These are phyloP conservation scores for Trametes sanguinea DNA, from an alignment of 768 basidiomycete species.

Conservation along the genomic window DNA sequence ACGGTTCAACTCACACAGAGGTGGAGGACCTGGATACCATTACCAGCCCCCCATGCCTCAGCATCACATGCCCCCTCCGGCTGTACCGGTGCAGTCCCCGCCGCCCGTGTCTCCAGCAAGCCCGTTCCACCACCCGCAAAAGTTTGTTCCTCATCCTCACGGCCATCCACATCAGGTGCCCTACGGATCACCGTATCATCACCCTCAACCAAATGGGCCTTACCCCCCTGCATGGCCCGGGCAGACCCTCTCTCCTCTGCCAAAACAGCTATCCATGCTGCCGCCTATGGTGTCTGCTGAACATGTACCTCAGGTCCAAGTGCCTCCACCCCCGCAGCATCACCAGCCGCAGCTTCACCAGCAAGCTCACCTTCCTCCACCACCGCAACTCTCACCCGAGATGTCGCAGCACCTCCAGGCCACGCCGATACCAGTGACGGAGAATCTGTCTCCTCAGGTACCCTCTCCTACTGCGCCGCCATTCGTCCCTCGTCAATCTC, in stretches of 20 bases:
- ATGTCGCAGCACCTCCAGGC: neutral
- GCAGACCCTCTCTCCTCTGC: constrained; percentile 57
- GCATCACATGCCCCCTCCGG: constrained; percentile 29
- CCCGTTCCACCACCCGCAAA: constrained; percentile 35
- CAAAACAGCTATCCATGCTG: constrained; percentile 60
- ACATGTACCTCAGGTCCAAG: constrained; percentile 9
- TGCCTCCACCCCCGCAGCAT: constrained; percentile 13
- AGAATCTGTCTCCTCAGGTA: neutral
- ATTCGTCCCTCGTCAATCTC: neutral
- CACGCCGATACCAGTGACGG: neutral
- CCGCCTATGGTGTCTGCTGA: constrained; percentile 19
- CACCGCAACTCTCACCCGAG: constrained; percentile 6
- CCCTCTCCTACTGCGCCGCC: neutral
- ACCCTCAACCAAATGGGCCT: constrained; percentile 32
- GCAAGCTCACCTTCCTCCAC: neutral
- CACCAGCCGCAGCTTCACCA: constrained; percentile 7
- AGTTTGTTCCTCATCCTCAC: constrained; percentile 33
- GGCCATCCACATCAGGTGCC: constrained; percentile 24
- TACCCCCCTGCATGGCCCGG: constrained; percentile 49
- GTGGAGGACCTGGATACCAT: constrained; percentile 42
- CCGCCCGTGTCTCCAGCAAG: constrained; percentile 33
- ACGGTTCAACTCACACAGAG: constrained; percentile 38
- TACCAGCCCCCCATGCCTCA: constrained; percentile 39
- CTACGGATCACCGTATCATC: constrained; percentile 33
- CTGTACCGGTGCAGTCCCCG: constrained; percentile 25